Base-by-base conservation (phyloP, 106 monocot genomes). In the Apostasia shenzhenica region DNA sequence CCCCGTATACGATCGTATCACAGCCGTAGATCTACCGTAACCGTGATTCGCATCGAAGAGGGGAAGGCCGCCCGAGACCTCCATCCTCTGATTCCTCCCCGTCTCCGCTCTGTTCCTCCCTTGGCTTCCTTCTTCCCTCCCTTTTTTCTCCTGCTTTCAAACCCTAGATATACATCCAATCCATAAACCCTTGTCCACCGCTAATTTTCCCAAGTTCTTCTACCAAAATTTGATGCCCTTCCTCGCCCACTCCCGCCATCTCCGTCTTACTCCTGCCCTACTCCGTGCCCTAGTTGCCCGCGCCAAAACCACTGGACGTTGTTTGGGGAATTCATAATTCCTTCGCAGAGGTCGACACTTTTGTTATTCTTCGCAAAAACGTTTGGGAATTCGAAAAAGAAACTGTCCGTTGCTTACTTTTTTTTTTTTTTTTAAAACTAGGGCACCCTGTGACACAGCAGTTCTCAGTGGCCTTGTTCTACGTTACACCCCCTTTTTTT, bases 261-360 rank as follows among this genome's bases (percentile, higher is more conserved):
- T 26, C 26, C 45, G 9, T 14, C 68, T 43, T n/a, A 45, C 58
- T 55, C 60, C 72, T 76, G 72, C 72, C 76, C 81, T 76, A 76
- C 48, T 47, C 50, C 54, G 14, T 26, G 63, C 48, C 5, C 6
- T 64, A 38, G 13, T 2, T 11, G 43, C 56, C 41, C 13, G n/a
- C 4, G 40, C 48, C 12, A 3, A 14, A 59, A 55, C 37, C 41
- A 1, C 58, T 51, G 55, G 47, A 81, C 67, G 63, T 58, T n/a
- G 14, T 14, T 10, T n/a, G 11, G 10, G 48, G 53, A 11, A 2
- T 3, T 14, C 48, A n/a, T 61, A 61, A 3, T n/a, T 41, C 40
- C 4, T 12, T 48, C 57, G 8, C 10, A 14, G 12, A 40, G 39
- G 3, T 61, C 41, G 42, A 42, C 8, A 14, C 6, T 8, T 41